A percentile compares a stretch with the other conserved stretches of the same genome.
Conservation (phyloP, 1,284 basidiomycete species). For the Sporisorium scitamineum region DNA sequence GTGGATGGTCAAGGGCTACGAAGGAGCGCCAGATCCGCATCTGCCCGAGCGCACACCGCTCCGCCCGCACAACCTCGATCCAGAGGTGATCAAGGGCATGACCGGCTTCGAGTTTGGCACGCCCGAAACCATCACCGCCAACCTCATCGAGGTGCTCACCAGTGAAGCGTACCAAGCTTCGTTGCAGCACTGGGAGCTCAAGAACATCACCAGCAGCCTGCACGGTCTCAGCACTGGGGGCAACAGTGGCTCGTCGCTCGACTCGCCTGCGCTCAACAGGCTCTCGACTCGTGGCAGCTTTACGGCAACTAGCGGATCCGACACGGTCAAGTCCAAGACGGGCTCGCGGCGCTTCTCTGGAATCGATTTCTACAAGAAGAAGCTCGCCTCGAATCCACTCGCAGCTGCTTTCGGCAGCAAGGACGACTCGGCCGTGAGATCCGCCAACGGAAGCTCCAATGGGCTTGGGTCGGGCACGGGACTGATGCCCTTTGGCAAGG, state of each 20-base stretch:
- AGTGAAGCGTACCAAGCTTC: slow-evolving; percentile 82
- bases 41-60: slow-evolving; percentile 89
- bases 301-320: slow-evolving; percentile 15
- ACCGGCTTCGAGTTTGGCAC: slow-evolving; percentile 96
- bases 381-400: slow-evolving; percentile 72
- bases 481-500: slow-evolving; percentile 61
- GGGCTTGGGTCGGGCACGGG: slow-evolving; percentile 51
- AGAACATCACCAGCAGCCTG: slow-evolving; percentile 66
- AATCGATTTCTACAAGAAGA: slow-evolving; percentile 93
- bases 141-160: slow-evolving; percentile 79
- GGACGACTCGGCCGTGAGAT: slow-evolving; percentile 36
- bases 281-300: slow-evolving; percentile 36
- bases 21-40: slow-evolving; percentile 82
- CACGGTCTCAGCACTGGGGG: slow-evolving; percentile 54
- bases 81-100: slow-evolving; percentile 88
- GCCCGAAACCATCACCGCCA: slow-evolving; percentile 84
- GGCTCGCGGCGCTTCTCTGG: slow-evolving; percentile 80
- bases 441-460: slow-evolving; percentile 35
- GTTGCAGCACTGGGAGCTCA: slow-evolving; percentile 79
- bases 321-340: slow-evolving; percentile 52
- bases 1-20: slow-evolving; percentile 94
- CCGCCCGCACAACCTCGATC: slow-evolving; percentile 85
- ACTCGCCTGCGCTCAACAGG: slow-evolving; percentile 32
- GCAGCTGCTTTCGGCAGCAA: slow-evolving; percentile 52
- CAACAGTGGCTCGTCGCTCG: slow-evolving; percentile 64